Percentiles rank a stretch among this genome's conserved stretches.
Conservation (phyloP, 176 grass and related monocot genomes). For the Coix lacrymajobi region DNA sequence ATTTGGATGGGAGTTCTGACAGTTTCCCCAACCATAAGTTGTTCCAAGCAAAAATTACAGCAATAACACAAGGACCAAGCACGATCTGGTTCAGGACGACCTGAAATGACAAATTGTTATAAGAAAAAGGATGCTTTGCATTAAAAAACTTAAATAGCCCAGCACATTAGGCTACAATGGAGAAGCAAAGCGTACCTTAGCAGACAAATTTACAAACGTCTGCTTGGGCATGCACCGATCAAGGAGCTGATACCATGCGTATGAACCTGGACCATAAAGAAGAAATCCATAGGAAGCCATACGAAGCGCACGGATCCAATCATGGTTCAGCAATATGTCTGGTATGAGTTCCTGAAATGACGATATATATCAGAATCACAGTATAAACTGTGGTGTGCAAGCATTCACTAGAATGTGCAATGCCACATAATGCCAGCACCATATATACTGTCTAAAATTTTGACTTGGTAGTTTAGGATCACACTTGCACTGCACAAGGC, state of each 20-base stretch:
- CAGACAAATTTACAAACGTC: constrained; percentile 57
- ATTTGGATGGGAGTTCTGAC: constrained; percentile 76
- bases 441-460: not conserved
- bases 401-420: not conserved
- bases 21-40: constrained; percentile 89
- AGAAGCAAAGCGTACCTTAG: constrained; percentile 53
- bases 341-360: constrained; percentile 51
- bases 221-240: constrained; percentile 72
- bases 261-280: constrained; percentile 86
- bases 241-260: constrained; percentile 83
- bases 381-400: not conserved
- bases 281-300: constrained; percentile 89
- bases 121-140: not conserved
- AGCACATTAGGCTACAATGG: not conserved
- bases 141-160: not conserved
- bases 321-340: constrained; percentile 57
- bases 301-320: constrained; percentile 72
- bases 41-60: constrained; percentile 95
- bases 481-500: not conserved
- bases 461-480: not conserved
- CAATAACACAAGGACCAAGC: constrained; percentile 96
- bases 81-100: constrained; percentile 91
- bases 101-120: constrained; percentile 42
- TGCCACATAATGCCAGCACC: not conserved
- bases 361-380: constrained; percentile 15